phyloP scores from a whole-genome alignment of 495 filamentous ascomycete genomes.

The Pseudevernia furfuracea region DNA sequence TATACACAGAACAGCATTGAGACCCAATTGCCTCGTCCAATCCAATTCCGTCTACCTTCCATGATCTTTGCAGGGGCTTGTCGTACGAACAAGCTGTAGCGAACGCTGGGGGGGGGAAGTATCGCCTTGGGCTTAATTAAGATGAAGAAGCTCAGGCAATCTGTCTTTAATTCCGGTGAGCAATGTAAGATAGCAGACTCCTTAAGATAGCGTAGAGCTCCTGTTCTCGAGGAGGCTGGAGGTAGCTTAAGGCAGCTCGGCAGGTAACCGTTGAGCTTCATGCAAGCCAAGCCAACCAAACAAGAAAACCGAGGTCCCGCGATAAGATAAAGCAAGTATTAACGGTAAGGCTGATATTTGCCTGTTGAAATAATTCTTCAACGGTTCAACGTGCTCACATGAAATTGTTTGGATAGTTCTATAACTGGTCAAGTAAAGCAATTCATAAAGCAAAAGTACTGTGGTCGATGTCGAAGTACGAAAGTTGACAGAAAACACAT shows the following conservation, averaged over 20 bases:
- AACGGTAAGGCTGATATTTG: too few relatives aligned
- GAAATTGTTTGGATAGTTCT: too few relatives aligned
- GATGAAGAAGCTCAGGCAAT: not conserved
- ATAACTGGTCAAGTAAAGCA: too few relatives aligned
- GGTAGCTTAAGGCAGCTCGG: too few relatives aligned
- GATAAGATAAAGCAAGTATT: too few relatives aligned
- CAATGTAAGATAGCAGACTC: not conserved
- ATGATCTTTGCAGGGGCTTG: not conserved
- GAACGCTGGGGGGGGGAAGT: not conserved
- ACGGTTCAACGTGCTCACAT: too few relatives aligned
- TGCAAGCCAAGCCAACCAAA: not conserved
- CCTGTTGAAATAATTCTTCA: too few relatives aligned
- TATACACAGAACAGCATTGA: slow-evolving; percentile 8
- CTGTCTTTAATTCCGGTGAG: not conserved
- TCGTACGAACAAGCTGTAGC: not conserved
- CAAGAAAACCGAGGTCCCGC: too few relatives aligned
- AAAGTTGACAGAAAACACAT: too few relatives aligned
- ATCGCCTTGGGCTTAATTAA: not conserved
- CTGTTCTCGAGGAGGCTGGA: not conserved
- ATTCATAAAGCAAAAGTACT: too few relatives aligned
- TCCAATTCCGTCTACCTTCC: not conserved
- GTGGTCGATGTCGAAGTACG: too few relatives aligned
- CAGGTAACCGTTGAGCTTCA: not conserved
- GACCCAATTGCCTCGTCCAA: not conserved
- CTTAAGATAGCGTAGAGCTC: not conserved